Evolutionary conservation across 805 yeast species (phyloP).

Genomic region (Monosporozyma servazzii): DNA sequence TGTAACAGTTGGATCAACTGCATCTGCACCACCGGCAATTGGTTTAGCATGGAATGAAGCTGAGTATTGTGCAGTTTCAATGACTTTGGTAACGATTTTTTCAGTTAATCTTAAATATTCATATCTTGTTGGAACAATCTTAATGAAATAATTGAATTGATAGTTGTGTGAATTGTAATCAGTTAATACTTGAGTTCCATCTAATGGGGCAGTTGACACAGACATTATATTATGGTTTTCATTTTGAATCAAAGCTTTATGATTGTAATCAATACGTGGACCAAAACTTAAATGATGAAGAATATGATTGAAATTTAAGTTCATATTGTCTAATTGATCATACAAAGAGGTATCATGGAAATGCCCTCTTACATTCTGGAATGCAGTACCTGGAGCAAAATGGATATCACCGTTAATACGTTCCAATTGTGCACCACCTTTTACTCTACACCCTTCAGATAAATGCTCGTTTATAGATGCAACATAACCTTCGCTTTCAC

Average conservation of each 20-base stretch:
- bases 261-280: conserved; percentile 13
- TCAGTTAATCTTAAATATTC: conserved; percentile 43
- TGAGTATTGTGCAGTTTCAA: conserved; percentile 85
- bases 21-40: conserved; percentile 75
- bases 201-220: conserved; percentile 51
- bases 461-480: conserved; percentile 45
- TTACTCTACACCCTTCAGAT: conserved; percentile 79
- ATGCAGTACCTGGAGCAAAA: conserved; percentile 89
- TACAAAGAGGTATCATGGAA: conserved; percentile 78
- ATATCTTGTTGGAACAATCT: conserved; percentile 83
- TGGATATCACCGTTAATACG: conserved; percentile 87
- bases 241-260: background rate
- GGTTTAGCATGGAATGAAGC: conserved; percentile 86
- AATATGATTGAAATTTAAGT: conserved; percentile 67
- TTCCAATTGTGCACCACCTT: conserved; percentile 70
- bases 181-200: conserved; percentile 36
- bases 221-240: background rate
- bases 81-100: conserved; percentile 13
- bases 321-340: conserved; percentile 37
- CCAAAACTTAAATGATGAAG: conserved; percentile 85
- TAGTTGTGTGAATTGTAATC: conserved; percentile 42
- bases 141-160: conserved; percentile 67
- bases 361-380: conserved; percentile 46
- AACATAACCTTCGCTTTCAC: conserved; percentile 87
- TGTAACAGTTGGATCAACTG: conserved; percentile 77